Base-by-base conservation (phyloP, 768 basidiomycete species). In the Candolleomyces efflorescens region DNA sequence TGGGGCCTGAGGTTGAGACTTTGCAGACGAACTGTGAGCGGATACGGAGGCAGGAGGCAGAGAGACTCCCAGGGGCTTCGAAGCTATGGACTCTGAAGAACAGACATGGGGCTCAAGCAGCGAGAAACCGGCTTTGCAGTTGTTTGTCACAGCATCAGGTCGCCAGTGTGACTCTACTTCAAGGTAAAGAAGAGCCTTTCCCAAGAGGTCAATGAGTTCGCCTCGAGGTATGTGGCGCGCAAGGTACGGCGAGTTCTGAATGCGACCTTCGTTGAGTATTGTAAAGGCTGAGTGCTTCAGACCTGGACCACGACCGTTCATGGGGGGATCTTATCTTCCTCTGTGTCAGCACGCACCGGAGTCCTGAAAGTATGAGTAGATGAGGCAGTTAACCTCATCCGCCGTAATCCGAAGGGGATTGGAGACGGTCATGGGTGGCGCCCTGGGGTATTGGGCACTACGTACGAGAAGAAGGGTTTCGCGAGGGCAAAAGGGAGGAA, bases 141-240 rank as follows among this genome's bases (percentile, higher is more conserved):
- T 84, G 46, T 74, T 77, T 6, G 82, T 79, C 58, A 87, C 72
- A 37, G 77, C 74, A 65, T 84, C 83, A 9, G 78, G 79, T 60
- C 83, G 82, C 86, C 89, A 93, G 64, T 93, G 92, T 6, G 86
- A 80, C 75, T 94, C 92, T 53, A 89, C 89, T 72, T 94, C 92
- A 18, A 80, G 76, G 63, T 91, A 94, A 10, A 93, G 80, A 17
- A 94, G 74, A 3, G 92, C 84, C 71, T 91, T 93, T 67, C 82
- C 80, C 36, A 94, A 81, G 22, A 92, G 82, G 56, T 93, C 90
- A 41, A 92, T 76, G 23, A 94, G 80, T 67, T 92, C 89, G 11
- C 92, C 92, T 18, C 90, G 83, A 23, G 85, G 87, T 53, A 94
- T 85, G 59, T 89, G 87, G 66, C 86, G 89, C 61, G 80, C 76